Base-by-base conservation (phyloP, 768 basidiomycete genomes). In the Suillus tomentosus region DNA sequence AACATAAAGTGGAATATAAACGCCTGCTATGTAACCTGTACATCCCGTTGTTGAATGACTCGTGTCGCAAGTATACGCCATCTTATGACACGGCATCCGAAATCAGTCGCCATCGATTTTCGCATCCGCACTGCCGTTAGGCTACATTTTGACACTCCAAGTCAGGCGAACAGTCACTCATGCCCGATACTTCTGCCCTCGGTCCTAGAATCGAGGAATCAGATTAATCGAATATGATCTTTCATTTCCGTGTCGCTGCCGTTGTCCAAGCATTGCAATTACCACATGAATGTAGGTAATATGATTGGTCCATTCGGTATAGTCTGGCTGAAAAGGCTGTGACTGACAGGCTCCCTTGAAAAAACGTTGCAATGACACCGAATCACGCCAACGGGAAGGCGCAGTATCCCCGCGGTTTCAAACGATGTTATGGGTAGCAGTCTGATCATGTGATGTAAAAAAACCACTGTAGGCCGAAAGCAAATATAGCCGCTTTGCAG, bases 181-280 rank as follows among this genome's bases (percentile, higher is more conserved):
- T 58, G 17, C 11, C 57, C 39, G 57, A 42, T 19, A 27, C 22
- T 42, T 19, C 40, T 27, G 27, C 57, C 40, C 57, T 58, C 57
- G 42, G 57, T 24, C 57, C 56, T 40, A 17, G 9, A 57, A 40
- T 40, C 15, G 24, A 58, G 24, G 24, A 42, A 58, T 58, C 13
- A 48, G 47, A 48, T 48, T 22, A 48, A 48, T 48, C 56, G 40
- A 42, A 17, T 42, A 5, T 42, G 24, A 58, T 27, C 2, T 56
- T 57, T 58, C 57, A 58, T 58, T 42, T 42, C 57, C 57, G 57
- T 17, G 31, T 58, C 57, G 57, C 9, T 58, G 40, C 57, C 40
- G 57, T 42, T 27, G 10, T 42, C 15, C 57, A 58, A 58, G 40
- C 40, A 10, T 27, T 17, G 24, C 6, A 6, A 42, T 58, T 27